These are phyloP conservation scores for Sporothrix phasma DNA, from an alignment of 2,329 filamentous ascomycete species.

Conservation along the genomic window DNA sequence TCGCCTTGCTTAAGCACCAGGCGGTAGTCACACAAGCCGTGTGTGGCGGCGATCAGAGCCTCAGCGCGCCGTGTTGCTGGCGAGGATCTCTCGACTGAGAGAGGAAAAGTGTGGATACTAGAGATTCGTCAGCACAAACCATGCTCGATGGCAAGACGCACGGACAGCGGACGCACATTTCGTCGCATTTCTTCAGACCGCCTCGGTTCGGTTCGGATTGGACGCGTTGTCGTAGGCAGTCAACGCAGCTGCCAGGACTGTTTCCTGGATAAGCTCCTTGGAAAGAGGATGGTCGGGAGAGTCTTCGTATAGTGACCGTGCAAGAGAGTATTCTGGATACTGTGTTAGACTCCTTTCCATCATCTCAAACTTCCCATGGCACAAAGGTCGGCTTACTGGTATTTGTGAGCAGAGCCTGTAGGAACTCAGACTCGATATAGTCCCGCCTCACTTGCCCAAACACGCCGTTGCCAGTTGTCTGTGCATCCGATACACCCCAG, in stretches of 20 bases:
- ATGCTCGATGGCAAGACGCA: not conserved
- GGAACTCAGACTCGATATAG: slow-evolving; percentile 58
- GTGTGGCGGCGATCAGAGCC: slow-evolving; percentile 60
- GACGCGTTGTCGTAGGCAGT: slow-evolving; percentile 71
- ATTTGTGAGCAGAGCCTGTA: slow-evolving; percentile 56
- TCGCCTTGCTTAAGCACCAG: slow-evolving; percentile 71
- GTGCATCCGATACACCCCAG: slow-evolving; percentile 16
- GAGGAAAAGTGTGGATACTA: slow-evolving; percentile 55
- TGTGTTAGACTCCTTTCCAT: not conserved
- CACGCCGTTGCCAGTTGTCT: slow-evolving; percentile 34
- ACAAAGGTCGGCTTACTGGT: slow-evolving; percentile 38
- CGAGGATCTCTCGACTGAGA: slow-evolving; percentile 42
- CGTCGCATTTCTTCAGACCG: slow-evolving; percentile 65
- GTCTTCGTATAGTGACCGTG: slow-evolving; percentile 51
- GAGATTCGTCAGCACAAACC: not conserved
- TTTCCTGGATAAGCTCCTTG: slow-evolving; percentile 43
- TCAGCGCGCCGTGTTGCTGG: slow-evolving; percentile 46
- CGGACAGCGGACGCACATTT: slow-evolving; percentile 48
- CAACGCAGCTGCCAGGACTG: slow-evolving; percentile 54
- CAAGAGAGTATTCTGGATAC: slow-evolving; percentile 48
- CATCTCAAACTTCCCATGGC: not conserved
- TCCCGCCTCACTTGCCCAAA: slow-evolving; percentile 51
- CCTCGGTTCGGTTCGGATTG: slow-evolving; percentile 71
- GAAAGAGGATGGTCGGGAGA: slow-evolving; percentile 40
- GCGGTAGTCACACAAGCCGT: slow-evolving; percentile 65